Percentiles rank a stretch among this genome's conserved stretches.
Evolutionary conservation across 169 alveolate genomes (phyloP).

Genomic region (Plasmodium berghei): DNA sequence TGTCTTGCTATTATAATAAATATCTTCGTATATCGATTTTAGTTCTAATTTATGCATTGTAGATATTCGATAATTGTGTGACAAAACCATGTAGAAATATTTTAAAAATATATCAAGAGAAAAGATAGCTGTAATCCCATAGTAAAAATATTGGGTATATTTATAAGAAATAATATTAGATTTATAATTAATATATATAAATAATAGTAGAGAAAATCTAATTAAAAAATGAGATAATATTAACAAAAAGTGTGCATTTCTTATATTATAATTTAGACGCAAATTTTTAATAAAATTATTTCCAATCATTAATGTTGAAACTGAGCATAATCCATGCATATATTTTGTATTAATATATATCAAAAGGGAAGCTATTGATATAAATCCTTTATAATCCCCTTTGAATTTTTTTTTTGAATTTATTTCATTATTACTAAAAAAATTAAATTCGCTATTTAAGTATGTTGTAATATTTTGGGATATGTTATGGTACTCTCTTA

Average conservation of each 20-base stretch:
- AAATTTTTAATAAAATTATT: slow-evolving; percentile 64
- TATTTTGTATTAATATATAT: slow-evolving; percentile 64
- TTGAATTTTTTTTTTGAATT: slow-evolving; percentile 16
- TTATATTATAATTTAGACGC: slow-evolving; percentile 48
- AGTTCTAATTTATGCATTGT: slow-evolving; percentile 21
- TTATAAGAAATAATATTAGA: neutral
- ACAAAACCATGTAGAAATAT: slow-evolving; percentile 19
- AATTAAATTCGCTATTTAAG: slow-evolving; percentile 26
- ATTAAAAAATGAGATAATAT: slow-evolving; percentile 11
- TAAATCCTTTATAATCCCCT: slow-evolving; percentile 69
- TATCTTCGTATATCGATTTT: slow-evolving; percentile 57
- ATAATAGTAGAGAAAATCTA: slow-evolving; percentile 39
- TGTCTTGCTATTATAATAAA: slow-evolving; percentile 9
- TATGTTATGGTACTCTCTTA: slow-evolving; percentile 16
- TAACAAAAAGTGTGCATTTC: slow-evolving; percentile 29
- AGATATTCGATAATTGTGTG: slow-evolving; percentile 28
- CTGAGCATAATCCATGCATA: slow-evolving; percentile 58
- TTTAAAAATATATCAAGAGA: slow-evolving; percentile 31
- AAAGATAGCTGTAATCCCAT: neutral
- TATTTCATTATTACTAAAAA: slow-evolving; percentile 18
- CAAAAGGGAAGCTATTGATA: slow-evolving; percentile 52
- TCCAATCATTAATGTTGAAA: slow-evolving; percentile 49
- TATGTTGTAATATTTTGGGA: slow-evolving; percentile 1
- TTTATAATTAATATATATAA: slow-evolving; percentile 33
- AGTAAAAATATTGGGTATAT: slow-evolving; percentile 21